Evolutionary conservation across 352 stramenopile species (phyloP).

Genomic region (Phytophthora lateralis): DNA sequence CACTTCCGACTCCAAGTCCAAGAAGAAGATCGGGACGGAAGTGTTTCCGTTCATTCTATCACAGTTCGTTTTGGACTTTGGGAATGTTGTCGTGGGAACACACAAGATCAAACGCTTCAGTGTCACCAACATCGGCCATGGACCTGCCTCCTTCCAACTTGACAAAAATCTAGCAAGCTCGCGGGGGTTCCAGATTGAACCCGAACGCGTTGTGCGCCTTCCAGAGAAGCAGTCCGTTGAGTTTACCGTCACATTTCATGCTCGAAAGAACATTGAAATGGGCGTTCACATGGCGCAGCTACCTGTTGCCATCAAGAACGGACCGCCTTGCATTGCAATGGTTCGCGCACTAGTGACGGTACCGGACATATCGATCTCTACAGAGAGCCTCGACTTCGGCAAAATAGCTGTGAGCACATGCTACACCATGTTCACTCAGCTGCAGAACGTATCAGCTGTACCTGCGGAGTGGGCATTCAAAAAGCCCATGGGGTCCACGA

Average conservation of each 20-base stretch:
- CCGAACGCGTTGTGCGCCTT: slow-evolving; percentile 92
- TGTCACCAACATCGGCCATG: slow-evolving; percentile 91
- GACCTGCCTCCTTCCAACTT: slow-evolving; percentile 88
- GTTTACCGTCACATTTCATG: slow-evolving; percentile 92
- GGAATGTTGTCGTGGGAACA: slow-evolving; percentile 92
- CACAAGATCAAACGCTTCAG: slow-evolving; percentile 93
- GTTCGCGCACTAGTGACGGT: slow-evolving; percentile 91
- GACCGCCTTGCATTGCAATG: slow-evolving; percentile 84
- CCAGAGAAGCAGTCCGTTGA: slow-evolving; percentile 89
- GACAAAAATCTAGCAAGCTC: slow-evolving; percentile 92
- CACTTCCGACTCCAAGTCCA: slow-evolving; percentile 19
- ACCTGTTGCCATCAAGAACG: slow-evolving; percentile 91
- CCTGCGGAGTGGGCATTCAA: slow-evolving; percentile 92
- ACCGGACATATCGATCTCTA: slow-evolving; percentile 87
- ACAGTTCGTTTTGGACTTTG: slow-evolving; percentile 94
- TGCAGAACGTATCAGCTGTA: slow-evolving; percentile 92
- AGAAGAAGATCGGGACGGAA: slow-evolving; percentile 39
- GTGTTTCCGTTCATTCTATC: slow-evolving; percentile 84
- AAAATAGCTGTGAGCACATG: slow-evolving; percentile 88
- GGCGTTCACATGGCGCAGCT: slow-evolving; percentile 83
- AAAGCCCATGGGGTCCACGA: slow-evolving; percentile 83
- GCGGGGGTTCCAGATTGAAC: slow-evolving; percentile 92
- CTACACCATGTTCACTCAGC: slow-evolving; percentile 89
- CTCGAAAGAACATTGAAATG: slow-evolving; percentile 83
- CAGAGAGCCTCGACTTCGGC: slow-evolving; percentile 91